Evolutionary conservation across 2,329 filamentous ascomycete genomes (phyloP).

Genomic region (Ophiostoma ips): DNA sequence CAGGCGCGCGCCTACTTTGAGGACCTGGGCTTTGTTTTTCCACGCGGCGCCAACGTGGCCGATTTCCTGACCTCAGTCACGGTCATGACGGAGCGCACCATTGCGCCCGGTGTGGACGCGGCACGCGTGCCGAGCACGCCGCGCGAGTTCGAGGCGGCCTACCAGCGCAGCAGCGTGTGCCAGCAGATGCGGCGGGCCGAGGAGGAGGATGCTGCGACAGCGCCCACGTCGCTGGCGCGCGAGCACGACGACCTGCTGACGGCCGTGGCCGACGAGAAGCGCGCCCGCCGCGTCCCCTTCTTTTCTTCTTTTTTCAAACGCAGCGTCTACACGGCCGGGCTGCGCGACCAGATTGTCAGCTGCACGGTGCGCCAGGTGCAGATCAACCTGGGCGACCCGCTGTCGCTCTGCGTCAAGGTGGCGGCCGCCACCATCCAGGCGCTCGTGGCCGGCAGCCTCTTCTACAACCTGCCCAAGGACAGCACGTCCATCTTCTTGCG

Average conservation of each 20-base stretch:
- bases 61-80: constrained; percentile 67
- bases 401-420: constrained; percentile 54
- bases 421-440: constrained; percentile 63
- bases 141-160: constrained; percentile 41
- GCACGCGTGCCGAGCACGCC: constrained; percentile 42
- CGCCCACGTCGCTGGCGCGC: constrained; percentile 34
- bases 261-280: constrained; percentile 43
- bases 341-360: constrained; percentile 54
- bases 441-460: constrained; percentile 66
- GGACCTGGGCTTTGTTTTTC: constrained; percentile 52
- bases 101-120: constrained; percentile 43
- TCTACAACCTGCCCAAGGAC: constrained; percentile 54
- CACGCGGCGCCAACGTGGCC: constrained; percentile 51
- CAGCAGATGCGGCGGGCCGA: constrained; percentile 36
- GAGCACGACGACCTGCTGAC: constrained; percentile 35
- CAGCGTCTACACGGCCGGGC: constrained; percentile 64
- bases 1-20: constrained; percentile 52
- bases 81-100: constrained; percentile 39
- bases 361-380: constrained; percentile 63
- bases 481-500: constrained; percentile 60
- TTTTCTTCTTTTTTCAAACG: constrained; percentile 73
- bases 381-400: constrained; percentile 61
- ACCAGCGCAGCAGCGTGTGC: constrained; percentile 33
- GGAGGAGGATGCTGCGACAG: too few species aligned
- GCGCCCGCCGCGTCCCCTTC: constrained; percentile 39